Evolutionary conservation across 176 grass and related monocot species (phyloP).

Genomic region (Phyllostachys edulis): DNA sequence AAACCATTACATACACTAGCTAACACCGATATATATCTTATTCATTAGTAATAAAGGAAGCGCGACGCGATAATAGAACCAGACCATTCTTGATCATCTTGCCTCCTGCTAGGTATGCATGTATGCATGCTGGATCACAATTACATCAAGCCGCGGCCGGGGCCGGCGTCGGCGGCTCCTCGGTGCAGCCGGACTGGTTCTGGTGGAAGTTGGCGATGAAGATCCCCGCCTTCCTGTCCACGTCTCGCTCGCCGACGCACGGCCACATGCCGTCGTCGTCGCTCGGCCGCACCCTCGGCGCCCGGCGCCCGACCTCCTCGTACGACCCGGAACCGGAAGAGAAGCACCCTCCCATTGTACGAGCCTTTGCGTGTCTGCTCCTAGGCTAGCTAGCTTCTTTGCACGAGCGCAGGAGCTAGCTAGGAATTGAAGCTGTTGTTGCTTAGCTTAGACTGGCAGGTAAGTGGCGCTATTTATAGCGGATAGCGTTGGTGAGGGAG

Average conservation of each 20-base stretch:
- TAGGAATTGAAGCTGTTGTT: not conserved
- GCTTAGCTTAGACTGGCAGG: not conserved
- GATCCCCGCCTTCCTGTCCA: slow-evolving; percentile 33
- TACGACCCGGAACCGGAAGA: slow-evolving; percentile 22
- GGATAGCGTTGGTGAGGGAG: not conserved
- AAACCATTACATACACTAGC: too few relatives aligned
- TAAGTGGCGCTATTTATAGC: not conserved
- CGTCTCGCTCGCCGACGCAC: slow-evolving; percentile 34
- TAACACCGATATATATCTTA: too few relatives aligned
- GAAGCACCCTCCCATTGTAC: slow-evolving; percentile 45
- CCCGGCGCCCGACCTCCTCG: not conserved
- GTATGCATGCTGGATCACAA: not conserved
- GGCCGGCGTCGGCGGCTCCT: not conserved
- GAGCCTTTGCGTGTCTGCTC: not conserved
- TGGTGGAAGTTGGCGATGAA: slow-evolving; percentile 47
- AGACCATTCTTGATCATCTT: not conserved
- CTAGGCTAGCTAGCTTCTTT: not conserved
- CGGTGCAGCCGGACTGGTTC: slow-evolving; percentile 24
- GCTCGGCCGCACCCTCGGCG: slow-evolving; percentile 29
- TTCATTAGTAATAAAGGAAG: not conserved
- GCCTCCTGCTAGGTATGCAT: not conserved
- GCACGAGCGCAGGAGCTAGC: not conserved
- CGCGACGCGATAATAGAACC: not conserved
- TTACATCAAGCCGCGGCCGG: not conserved
- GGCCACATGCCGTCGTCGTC: slow-evolving; percentile 47